These are phyloP conservation scores for Calocera cornea DNA, from an alignment of 768 basidiomycete species.

Conservation along the genomic window DNA sequence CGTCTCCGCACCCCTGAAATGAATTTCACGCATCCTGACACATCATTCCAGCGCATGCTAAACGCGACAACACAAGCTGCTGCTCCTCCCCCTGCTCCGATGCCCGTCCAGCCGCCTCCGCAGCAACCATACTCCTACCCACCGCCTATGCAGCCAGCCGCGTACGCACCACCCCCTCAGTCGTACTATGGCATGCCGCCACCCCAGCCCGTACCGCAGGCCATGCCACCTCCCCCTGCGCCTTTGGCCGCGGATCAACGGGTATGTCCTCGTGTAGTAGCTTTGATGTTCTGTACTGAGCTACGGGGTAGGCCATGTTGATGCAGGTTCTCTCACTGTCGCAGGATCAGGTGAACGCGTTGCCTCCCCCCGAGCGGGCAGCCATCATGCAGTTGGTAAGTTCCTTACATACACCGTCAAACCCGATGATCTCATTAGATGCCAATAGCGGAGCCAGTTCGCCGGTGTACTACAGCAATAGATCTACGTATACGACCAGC, in stretches of 20 bases:
- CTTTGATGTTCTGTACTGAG: slow-evolving; percentile 6
- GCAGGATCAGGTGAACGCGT: slow-evolving; percentile 64
- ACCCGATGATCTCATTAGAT: slow-evolving; percentile 5
- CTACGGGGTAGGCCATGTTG: slow-evolving; percentile 50
- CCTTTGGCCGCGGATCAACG: slow-evolving; percentile 38
- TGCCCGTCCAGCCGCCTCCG: slow-evolving; percentile 19
- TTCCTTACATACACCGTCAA: slow-evolving; percentile 13
- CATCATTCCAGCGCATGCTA: slow-evolving; percentile 36
- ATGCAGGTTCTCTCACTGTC: slow-evolving; percentile 75
- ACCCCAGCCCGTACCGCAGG: slow-evolving; percentile 22
- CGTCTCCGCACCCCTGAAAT: slow-evolving; percentile 21
- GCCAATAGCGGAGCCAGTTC: slow-evolving; percentile 5
- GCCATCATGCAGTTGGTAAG: slow-evolving; percentile 72
- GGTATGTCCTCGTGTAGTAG: slow-evolving; percentile 23
- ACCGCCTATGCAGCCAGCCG: slow-evolving; percentile 19
- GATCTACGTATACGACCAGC: slow-evolving; percentile 6
- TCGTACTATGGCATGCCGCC: slow-evolving; percentile 17
- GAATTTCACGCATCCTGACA: neutral
- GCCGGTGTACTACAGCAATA: slow-evolving; percentile 5
- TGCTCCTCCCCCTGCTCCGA: slow-evolving; percentile 11
- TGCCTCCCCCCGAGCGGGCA: slow-evolving; percentile 63
- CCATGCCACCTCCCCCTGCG: slow-evolving; percentile 27
- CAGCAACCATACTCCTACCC: slow-evolving; percentile 19
- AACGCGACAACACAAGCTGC: slow-evolving; percentile 19
- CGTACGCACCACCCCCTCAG: slow-evolving; percentile 24